Evolutionary conservation across 202 grass and related monocot genomes (phyloP).

Genomic region (Alloteropsis angusta): DNA sequence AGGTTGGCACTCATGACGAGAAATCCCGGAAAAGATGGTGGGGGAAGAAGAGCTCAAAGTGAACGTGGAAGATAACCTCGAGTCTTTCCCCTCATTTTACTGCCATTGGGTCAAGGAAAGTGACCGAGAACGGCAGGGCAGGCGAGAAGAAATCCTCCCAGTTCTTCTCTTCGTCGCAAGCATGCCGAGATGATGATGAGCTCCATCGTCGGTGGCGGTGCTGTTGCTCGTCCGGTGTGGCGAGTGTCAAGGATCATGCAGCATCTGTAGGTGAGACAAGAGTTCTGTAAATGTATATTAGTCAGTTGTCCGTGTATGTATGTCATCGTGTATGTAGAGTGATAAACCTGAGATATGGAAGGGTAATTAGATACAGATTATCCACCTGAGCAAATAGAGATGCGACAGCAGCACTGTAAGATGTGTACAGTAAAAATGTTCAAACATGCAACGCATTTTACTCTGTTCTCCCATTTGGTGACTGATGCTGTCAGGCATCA

Average conservation of each 20-base stretch:
- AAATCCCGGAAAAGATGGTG: conserved; percentile 85
- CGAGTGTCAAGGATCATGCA: background rate
- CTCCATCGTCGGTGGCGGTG: conserved; percentile 5
- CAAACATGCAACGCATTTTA: conserved; percentile 22
- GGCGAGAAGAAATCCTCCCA: background rate
- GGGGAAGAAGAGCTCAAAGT: conserved; percentile 73
- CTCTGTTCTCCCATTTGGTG: background rate
- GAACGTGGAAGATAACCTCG: conserved; percentile 3
- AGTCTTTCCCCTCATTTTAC: background rate
- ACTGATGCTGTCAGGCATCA: no score
- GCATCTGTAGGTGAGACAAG: conserved; percentile 12
- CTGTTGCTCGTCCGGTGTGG: background rate
- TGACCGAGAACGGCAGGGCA: background rate
- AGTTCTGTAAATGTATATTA: conserved; percentile 45
- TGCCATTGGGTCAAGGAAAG: conserved; percentile 5
- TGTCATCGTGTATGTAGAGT: conserved; percentile 39
- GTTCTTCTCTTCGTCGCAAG: background rate
- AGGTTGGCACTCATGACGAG: conserved; percentile 38
- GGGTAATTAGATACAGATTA: conserved; percentile 45
- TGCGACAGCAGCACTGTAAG: conserved; percentile 20
- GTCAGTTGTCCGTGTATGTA: conserved; percentile 33
- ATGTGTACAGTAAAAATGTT: conserved; percentile 35
- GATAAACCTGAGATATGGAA: conserved; percentile 23
- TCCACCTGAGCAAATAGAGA: conserved; percentile 33
- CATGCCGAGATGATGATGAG: conserved; percentile 4